Percentiles rank a stretch among this genome's conserved stretches.
Evolutionary conservation across 1,139 yeast genomes (phyloP).

Genomic region (Candida pseudoviswanathii): DNA sequence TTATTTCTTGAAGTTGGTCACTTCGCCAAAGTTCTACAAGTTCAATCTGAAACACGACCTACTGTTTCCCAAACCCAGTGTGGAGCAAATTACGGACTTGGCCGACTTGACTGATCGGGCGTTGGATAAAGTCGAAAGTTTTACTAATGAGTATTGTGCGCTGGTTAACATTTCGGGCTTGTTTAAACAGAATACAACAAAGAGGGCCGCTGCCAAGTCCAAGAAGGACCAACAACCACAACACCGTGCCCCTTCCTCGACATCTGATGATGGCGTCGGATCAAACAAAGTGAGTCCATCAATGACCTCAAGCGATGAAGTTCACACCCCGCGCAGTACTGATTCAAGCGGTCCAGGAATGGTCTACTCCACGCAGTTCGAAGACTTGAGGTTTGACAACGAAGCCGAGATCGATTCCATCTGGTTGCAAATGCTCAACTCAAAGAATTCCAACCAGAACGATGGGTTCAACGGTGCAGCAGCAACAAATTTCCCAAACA

Average conservation of each 20-base stretch:
- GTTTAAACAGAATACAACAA: neutral
- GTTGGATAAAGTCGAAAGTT: neutral
- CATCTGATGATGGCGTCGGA: neutral
- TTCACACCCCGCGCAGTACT: conserved; percentile 8
- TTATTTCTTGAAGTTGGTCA: conserved; percentile 24
- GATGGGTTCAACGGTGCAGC: conserved; percentile 6
- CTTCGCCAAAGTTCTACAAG: neutral
- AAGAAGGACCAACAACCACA: neutral
- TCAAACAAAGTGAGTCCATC: conserved; percentile 11
- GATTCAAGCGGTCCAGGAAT: conserved; percentile 12
- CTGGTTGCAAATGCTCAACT: conserved; percentile 38
- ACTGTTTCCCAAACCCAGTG: neutral
- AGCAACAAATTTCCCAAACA: too few relatives aligned
- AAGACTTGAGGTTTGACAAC: conserved; percentile 26
- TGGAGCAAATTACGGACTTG: conserved; percentile 1
- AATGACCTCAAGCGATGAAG: conserved; percentile 17
- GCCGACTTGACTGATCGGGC: neutral
- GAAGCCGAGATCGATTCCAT: conserved; percentile 40
- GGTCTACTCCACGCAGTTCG: conserved; percentile 16
- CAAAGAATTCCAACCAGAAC: conserved; percentile 10
- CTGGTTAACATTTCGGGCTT: neutral
- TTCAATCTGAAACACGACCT: neutral
- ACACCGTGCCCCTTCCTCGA: neutral
- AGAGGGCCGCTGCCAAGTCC: neutral
- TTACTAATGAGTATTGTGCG: neutral